These are phyloP conservation scores for Fusarium sp. DNA, from an alignment of 2,329 filamentous ascomycete species.

Conservation along the genomic window DNA sequence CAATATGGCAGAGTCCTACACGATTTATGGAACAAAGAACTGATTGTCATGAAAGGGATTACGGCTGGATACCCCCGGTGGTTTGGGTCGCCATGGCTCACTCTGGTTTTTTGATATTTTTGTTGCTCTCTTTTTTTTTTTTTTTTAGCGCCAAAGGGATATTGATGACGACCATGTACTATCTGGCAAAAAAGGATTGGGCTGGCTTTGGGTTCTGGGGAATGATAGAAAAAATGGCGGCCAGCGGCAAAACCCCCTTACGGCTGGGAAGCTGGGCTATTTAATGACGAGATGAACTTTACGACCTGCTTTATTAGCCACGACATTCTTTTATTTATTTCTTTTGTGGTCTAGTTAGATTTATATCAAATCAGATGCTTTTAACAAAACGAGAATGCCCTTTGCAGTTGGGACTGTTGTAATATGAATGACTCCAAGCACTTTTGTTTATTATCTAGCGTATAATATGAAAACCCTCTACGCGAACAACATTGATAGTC, in stretches of 20 bases:
- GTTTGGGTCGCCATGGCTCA: conserved; percentile 10
- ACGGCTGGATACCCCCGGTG: conserved; percentile 36
- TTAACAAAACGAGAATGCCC: neutral
- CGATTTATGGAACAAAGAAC: conserved; percentile 23
- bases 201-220: conserved; percentile 25
- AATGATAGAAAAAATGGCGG: conserved; percentile 42
- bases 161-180: conserved; percentile 40
- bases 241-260: conserved; percentile 31
- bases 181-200: conserved; percentile 28
- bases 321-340: conserved; percentile 14
- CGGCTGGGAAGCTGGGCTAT: conserved; percentile 21
- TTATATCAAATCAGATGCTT: conserved; percentile 21
- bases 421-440: neutral
- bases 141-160: conserved; percentile 23
- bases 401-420: neutral
- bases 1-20: conserved; percentile 22
- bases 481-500: conserved; percentile 14
- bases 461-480: conserved; percentile 26
- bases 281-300: conserved; percentile 46
- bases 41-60: conserved; percentile 26
- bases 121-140: conserved; percentile 2
- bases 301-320: conserved; percentile 34
- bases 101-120: conserved; percentile 14
- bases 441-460: conserved; percentile 25
- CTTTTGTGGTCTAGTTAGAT: conserved; percentile 10